These are phyloP conservation scores for Plectranthus barbatus DNA, from an alignment of 257 asterid genomes.

Conservation along the genomic window DNA sequence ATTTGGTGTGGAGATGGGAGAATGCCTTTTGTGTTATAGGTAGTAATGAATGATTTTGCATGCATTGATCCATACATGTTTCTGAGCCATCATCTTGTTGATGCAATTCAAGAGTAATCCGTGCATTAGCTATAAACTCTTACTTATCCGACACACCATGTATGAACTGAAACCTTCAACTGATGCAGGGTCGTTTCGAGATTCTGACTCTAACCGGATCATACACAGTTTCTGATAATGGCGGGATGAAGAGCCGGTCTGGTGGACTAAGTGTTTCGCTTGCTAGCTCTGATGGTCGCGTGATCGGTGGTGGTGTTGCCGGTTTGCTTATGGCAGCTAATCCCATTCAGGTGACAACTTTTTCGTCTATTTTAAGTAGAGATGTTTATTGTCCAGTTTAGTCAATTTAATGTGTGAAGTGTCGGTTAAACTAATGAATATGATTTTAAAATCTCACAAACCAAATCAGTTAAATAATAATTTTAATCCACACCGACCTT, in stretches of 20 bases:
- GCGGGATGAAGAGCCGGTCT: slow-evolving; percentile 54
- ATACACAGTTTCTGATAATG: slow-evolving; percentile 52
- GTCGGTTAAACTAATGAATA: too few species aligned
- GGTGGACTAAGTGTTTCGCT: slow-evolving; percentile 87
- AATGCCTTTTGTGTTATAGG: too few species aligned
- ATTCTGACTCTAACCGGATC: slow-evolving; percentile 82
- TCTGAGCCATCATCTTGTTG: not conserved
- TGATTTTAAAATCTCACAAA: too few species aligned
- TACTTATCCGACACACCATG: not conserved
- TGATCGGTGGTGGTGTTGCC: slow-evolving; percentile 90
- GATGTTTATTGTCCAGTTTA: too few species aligned
- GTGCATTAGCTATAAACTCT: too few species aligned
- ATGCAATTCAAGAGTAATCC: too few species aligned
- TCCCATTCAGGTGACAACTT: slow-evolving; percentile 61
- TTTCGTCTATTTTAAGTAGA: too few species aligned
- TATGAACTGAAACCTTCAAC: not conserved
- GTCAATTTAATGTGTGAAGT: too few species aligned
- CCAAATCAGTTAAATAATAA: too few species aligned
- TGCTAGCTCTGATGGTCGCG: slow-evolving; percentile 91
- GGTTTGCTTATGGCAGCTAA: slow-evolving; percentile 82
- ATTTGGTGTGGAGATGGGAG: too few species aligned
- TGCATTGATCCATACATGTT: not conserved
- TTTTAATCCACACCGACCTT: too few species aligned
- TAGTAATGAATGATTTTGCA: too few species aligned
- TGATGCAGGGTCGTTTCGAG: slow-evolving; percentile 95